Evolutionary conservation across 2,329 filamentous ascomycete genomes (phyloP).

Genomic region (Tolypocladium pustulatum): DNA sequence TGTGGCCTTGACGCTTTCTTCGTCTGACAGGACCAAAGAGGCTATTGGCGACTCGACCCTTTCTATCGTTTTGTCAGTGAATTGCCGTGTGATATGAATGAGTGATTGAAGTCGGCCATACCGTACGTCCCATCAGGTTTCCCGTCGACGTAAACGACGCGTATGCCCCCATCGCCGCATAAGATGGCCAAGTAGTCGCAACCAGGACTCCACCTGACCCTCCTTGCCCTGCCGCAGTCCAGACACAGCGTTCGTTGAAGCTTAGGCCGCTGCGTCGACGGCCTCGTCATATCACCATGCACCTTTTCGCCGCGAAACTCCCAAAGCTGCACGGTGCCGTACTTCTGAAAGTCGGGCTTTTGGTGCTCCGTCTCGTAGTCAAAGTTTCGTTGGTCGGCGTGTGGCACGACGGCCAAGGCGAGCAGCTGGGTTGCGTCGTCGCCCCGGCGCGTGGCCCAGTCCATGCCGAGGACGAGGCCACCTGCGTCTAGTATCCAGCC

Average conservation of each 20-base stretch:
- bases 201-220: constrained; percentile 44
- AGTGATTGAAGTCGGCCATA: constrained; percentile 14
- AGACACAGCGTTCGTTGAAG: constrained; percentile 35
- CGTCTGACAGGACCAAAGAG: constrained; percentile 31
- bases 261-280: constrained; percentile 23
- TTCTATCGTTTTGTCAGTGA: constrained; percentile 24
- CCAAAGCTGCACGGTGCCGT: constrained; percentile 43
- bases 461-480: constrained; percentile 40
- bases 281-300: constrained; percentile 19
- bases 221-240: constrained; percentile 37
- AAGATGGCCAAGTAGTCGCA: constrained; percentile 37
- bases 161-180: constrained; percentile 38
- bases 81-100: not conserved
- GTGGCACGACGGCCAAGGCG: constrained; percentile 39
- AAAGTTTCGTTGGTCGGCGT: constrained; percentile 36
- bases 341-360: constrained; percentile 26
- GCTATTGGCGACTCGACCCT: constrained; percentile 33
- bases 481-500: constrained; percentile 46
- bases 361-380: constrained; percentile 25
- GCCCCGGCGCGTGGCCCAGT: constrained; percentile 34
- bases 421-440: constrained; percentile 33
- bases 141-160: constrained; percentile 28
- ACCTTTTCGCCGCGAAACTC: constrained; percentile 25
- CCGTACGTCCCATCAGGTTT: constrained; percentile 27
- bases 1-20: constrained; percentile 38